Base-by-base conservation (phyloP, 169 alveolate genomes). In the Plasmodium fragile region DNA sequence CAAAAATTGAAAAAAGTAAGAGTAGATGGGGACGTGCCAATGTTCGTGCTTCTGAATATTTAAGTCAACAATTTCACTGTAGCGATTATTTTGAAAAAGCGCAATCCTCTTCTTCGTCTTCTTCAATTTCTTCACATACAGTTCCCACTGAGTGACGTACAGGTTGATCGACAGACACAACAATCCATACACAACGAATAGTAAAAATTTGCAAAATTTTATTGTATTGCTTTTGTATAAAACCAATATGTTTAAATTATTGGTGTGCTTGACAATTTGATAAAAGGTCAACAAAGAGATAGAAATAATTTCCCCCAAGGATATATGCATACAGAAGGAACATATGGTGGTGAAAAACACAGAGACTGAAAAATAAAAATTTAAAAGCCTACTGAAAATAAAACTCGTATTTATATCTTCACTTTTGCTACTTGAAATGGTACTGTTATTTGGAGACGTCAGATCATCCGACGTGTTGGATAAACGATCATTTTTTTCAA, bases 401-500 rank as follows among this genome's bases (percentile, higher is more conserved):
- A 89, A 89, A 18, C 75, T 79, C 0, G 94, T 78, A 49, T 77
- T 89, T 59, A 89, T 89, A 39, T 55, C 89, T 89, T 89, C 94
- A 89, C 94, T 89, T 55, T 89, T 89, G 11, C 90, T 59, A 65
- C 94, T 78, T 6, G 90, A 59, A 34, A 77, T 55, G 7, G 85
- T 89, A 41, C 82, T 78, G 32, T 72, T 45, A 71, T 89, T 70
- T 34, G 52, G 59, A 16, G 94, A 89, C 13, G 89, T 77, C 45
- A 55, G 49, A 59, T 78, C 94, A 59, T 89, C 94, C 25, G 94
- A 89, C 45, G 94, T 89, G 43, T 89, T 89, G 1, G 94, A 89
- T 10, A 77, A 13, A 13, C 49, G 81, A 28, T 89, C 94, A 18
- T 89, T 89, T 11, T 59, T 55, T 53, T 89, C 94, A 13, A 83